phyloP scores from a whole-genome alignment of 1,284 basidiomycete genomes.

The Apiotrichum sp. region DNA sequence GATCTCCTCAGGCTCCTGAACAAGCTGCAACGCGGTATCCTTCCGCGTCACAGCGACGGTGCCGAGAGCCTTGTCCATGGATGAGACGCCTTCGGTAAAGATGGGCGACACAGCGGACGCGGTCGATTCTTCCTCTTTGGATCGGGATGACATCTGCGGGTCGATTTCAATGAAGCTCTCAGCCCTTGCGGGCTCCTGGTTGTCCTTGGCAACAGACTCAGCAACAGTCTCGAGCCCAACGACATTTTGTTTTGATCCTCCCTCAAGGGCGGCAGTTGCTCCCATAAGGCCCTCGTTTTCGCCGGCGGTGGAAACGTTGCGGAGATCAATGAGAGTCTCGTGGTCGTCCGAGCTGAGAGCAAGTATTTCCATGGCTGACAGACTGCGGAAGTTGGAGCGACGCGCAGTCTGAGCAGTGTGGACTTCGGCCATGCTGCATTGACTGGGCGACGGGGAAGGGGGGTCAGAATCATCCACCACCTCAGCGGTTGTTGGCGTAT shows the following conservation, averaged over 20 bases:
- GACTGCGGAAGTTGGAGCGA: neutral
- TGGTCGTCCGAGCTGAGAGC: neutral
- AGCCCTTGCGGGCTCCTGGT: neutral
- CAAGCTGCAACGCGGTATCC: neutral
- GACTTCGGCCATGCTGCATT: neutral
- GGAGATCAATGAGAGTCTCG: neutral
- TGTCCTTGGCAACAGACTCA: neutral
- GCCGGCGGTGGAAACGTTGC: neutral
- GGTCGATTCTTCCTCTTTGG: neutral
- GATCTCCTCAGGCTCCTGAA: neutral
- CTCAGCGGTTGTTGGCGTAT: too few relatives aligned
- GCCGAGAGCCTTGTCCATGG: neutral
- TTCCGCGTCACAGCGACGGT: too few relatives aligned
- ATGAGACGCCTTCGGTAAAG: neutral
- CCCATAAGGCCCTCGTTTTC: neutral
- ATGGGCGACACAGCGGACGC: neutral
- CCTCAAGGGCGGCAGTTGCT: neutral
- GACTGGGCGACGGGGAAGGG: neutral
- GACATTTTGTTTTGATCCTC: neutral
- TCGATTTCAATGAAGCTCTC: neutral
- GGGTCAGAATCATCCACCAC: neutral
- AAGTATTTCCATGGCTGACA: neutral
- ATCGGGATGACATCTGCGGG: neutral
- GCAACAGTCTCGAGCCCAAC: neutral
- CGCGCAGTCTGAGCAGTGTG: constrained; percentile 2